A percentile compares a stretch with the other conserved stretches of the same genome.
Evolutionary conservation across 2,329 filamentous ascomycete genomes (phyloP).

Genomic region (Sarocladiaceae sp.): DNA sequence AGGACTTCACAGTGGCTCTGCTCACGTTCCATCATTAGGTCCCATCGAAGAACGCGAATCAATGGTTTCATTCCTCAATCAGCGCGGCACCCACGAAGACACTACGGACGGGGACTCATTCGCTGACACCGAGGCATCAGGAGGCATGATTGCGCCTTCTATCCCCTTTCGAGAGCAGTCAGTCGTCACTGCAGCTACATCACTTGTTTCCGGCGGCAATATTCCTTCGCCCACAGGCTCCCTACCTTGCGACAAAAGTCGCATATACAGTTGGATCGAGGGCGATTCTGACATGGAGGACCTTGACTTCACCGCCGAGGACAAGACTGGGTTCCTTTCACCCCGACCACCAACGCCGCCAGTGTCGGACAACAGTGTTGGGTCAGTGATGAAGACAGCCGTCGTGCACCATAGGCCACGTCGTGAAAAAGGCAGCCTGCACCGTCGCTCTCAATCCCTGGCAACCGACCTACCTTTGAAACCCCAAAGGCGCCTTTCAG

Average conservation of each 20-base stretch:
- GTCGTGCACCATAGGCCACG: background rate
- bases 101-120: constrained; percentile 27
- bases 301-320: constrained; percentile 13
- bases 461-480: background rate
- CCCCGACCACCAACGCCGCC: constrained; percentile 25
- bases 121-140: constrained; percentile 24
- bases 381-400: background rate
- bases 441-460: constrained; percentile 10
- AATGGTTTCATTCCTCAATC: constrained; percentile 27
- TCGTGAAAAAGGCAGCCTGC: background rate
- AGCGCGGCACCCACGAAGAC: constrained; percentile 17
- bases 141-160: constrained; percentile 25
- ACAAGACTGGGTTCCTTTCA: constrained; percentile 16
- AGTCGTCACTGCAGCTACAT: constrained; percentile 29
- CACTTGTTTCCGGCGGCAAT: constrained; percentile 24
- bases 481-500: background rate
- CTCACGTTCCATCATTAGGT: constrained; percentile 22
- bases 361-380: constrained; percentile 13
- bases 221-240: constrained; percentile 21
- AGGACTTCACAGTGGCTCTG: constrained; percentile 15
- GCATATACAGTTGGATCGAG: constrained; percentile 31
- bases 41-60: constrained; percentile 31
- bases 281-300: constrained; percentile 28
- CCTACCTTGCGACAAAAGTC: constrained; percentile 14
- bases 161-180: constrained; percentile 28